These are phyloP conservation scores for Aspergillus amoenus DNA, from an alignment of 2,329 filamentous ascomycete species.

Conservation along the genomic window DNA sequence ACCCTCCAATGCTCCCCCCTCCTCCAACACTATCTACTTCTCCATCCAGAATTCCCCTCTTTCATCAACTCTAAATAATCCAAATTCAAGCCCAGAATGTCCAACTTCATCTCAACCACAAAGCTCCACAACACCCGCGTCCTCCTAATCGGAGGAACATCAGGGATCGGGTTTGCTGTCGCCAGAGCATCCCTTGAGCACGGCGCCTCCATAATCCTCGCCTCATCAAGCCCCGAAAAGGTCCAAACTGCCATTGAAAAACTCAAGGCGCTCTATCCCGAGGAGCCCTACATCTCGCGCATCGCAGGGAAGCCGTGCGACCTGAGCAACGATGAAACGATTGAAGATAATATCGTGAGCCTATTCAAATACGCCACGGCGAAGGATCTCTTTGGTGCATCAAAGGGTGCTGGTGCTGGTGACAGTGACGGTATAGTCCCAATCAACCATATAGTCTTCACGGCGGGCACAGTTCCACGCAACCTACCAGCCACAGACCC, in stretches of 20 bases:
- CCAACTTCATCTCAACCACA: conserved; percentile 26
- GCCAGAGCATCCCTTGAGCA: conserved; percentile 53
- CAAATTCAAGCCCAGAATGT: background rate
- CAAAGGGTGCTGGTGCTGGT: background rate
- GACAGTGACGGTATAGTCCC: background rate
- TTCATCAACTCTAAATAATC: background rate
- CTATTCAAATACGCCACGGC: conserved; percentile 36
- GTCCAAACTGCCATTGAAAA: conserved; percentile 41
- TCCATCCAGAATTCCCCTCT: background rate
- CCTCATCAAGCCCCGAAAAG: conserved; percentile 45
- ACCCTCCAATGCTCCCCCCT: background rate
- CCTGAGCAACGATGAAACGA: conserved; percentile 40
- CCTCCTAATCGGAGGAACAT: conserved; percentile 54
- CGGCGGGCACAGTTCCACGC: conserved; percentile 40
- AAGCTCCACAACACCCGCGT: conserved; percentile 49
- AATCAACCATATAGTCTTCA: conserved; percentile 54
- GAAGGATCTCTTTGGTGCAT: conserved; percentile 17
- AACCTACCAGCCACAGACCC: conserved; percentile 25
- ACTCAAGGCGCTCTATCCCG: conserved; percentile 46
- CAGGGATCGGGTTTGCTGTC: conserved; percentile 53
- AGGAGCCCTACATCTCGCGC: background rate
- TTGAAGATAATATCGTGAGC: conserved; percentile 45
- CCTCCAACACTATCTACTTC: background rate
- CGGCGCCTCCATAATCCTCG: conserved; percentile 45
- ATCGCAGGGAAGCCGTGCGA: conserved; percentile 42